These are phyloP conservation scores for Haplosporangium gracile DNA, from an alignment of 192 early-diverging fungal genomes.

Conservation along the genomic window DNA sequence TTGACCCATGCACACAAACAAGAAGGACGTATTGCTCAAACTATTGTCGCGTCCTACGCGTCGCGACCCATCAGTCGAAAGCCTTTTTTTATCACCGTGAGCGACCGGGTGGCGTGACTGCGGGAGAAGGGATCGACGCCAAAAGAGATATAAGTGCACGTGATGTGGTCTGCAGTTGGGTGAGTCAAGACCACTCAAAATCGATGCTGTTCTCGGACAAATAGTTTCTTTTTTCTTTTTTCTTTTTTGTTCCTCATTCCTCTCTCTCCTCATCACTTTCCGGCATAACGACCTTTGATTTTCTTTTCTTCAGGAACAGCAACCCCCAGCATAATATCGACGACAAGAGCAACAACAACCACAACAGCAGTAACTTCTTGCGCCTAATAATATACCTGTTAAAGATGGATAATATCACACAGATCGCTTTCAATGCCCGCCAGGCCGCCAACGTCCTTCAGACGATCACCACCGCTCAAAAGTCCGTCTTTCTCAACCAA, in stretches of 20 bases:
- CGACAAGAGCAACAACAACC: background rate
- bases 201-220: background rate
- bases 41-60: slow-evolving; percentile 4
- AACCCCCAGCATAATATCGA: background rate
- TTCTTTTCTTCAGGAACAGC: background rate
- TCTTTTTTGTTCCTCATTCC: background rate
- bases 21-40: background rate
- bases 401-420: slow-evolving; percentile 42
- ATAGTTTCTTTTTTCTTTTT: background rate
- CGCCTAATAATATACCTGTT: background rate
- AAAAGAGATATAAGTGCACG: background rate
- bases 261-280: background rate
- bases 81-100: background rate
- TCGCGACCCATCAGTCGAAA: background rate
- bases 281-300: background rate
- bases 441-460: slow-evolving; percentile 81
- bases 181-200: slow-evolving; percentile 4
- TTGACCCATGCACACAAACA: too few relatives aligned
- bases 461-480: slow-evolving; percentile 77
- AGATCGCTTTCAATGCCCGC: slow-evolving; percentile 73
- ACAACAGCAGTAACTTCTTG: background rate
- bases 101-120: background rate
- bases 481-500: slow-evolving; percentile 77
- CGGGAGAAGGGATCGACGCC: background rate
- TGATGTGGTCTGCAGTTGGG: background rate